phyloP scores from a whole-genome alignment of 192 early-diverging fungal species.

The Cetraspora pellucida region DNA sequence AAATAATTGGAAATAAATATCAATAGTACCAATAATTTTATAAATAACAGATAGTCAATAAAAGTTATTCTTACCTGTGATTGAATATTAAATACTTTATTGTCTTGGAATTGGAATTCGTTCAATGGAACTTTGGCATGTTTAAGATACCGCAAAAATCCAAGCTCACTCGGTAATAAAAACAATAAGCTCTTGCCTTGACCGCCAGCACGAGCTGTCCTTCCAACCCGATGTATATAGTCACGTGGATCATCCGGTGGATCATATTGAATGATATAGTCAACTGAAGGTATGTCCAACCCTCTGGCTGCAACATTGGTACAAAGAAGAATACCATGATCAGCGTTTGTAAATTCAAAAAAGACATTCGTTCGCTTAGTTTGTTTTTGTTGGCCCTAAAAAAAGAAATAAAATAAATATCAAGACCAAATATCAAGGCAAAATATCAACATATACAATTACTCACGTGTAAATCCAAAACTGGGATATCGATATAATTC shows the following conservation, averaged over 20 bases:
- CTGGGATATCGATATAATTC: slow-evolving; percentile 99
- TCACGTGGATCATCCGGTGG: slow-evolving; percentile 99
- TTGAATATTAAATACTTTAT: slow-evolving; percentile 97
- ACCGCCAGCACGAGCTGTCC: slow-evolving; percentile 92
- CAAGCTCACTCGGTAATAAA: slow-evolving; percentile 90
- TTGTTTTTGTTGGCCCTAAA: slow-evolving; percentile 90
- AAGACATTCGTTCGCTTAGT: slow-evolving; percentile 98
- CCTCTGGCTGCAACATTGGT: slow-evolving; percentile 99
- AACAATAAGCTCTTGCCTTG: slow-evolving; percentile 93
- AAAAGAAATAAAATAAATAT: not conserved
- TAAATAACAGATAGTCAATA: not conserved
- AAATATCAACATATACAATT: not conserved
- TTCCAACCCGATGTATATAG: slow-evolving; percentile 94
- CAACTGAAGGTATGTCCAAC: slow-evolving; percentile 95
- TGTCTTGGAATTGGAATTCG: slow-evolving; percentile 96
- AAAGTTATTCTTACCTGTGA: slow-evolving; percentile 53
- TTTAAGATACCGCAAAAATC: slow-evolving; percentile 96
- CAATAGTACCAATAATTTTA: not conserved
- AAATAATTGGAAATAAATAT: not conserved
- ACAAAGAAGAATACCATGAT: slow-evolving; percentile 90
- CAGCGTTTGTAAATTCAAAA: slow-evolving; percentile 98
- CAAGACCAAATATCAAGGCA: not conserved
- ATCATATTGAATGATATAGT: slow-evolving; percentile 99
- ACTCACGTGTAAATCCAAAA: slow-evolving; percentile 92
- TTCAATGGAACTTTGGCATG: slow-evolving; percentile 98